These are phyloP conservation scores for Termitomyces sp. DNA, from an alignment of 768 basidiomycete genomes.

Conservation along the genomic window DNA sequence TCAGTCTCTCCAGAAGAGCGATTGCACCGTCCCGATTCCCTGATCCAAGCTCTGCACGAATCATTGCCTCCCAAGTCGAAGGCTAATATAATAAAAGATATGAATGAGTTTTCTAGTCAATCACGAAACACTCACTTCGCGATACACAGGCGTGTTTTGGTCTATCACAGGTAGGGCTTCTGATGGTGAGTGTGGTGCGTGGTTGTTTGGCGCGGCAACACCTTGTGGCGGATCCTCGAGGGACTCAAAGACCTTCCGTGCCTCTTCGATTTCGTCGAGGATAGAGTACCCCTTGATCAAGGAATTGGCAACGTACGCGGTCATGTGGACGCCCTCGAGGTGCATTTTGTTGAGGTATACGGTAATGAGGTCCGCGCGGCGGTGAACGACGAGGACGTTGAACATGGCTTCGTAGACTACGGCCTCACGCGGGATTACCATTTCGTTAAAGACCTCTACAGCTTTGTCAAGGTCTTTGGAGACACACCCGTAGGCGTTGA, in stretches of 20 bases:
- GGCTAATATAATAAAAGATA: constrained; percentile 46
- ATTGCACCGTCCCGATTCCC: constrained; percentile 71
- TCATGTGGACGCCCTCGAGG: constrained; percentile 71
- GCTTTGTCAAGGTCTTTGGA: constrained; percentile 76
- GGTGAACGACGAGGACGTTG: constrained; percentile 78
- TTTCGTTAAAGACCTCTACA: constrained; percentile 71
- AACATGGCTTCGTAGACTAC: constrained; percentile 88
- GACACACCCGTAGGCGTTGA: constrained; percentile 86
- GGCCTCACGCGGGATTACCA: constrained; percentile 68
- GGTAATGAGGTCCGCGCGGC: constrained; percentile 74
- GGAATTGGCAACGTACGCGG: constrained; percentile 92
- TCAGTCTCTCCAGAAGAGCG: constrained; percentile 66
- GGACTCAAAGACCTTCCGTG: constrained; percentile 76
- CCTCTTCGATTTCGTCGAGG: constrained; percentile 63
- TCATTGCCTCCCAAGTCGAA: constrained; percentile 95
- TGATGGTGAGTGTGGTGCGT: constrained; percentile 62
- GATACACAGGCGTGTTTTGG: constrained; percentile 64
- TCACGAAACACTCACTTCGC: constrained; percentile 55
- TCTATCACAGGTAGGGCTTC: constrained; percentile 24
- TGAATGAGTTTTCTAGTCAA: not conserved
- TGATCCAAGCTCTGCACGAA: constrained; percentile 81
- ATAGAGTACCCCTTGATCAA: constrained; percentile 73
- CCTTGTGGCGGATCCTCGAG: constrained; percentile 79
- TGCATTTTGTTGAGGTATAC: constrained; percentile 62
- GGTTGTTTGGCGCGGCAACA: constrained; percentile 87